A percentile compares a stretch with the other conserved stretches of the same genome.
These are phyloP conservation scores for Salix viminalis DNA, from an alignment of 345 rosid genomes.

Conservation along the genomic window DNA sequence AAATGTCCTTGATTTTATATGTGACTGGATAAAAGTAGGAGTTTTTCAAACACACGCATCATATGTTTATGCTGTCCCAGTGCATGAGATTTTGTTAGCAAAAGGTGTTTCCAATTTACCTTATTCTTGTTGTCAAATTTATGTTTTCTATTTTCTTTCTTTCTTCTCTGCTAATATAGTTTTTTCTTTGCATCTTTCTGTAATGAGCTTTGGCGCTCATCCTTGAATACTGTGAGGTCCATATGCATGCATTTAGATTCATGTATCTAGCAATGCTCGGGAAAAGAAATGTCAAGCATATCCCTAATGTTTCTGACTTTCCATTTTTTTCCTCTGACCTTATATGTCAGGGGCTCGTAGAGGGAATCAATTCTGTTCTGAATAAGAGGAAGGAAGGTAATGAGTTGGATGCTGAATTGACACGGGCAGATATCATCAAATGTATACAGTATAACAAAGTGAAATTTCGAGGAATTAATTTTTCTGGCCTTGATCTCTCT, in stretches of 20 bases:
- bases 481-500: conserved; percentile 88
- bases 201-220: not conserved
- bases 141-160: not conserved
- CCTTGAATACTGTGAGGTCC: not conserved
- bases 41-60: not conserved
- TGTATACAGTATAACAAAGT: conserved; percentile 76
- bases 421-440: conserved; percentile 78
- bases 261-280: not conserved
- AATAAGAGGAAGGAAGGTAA: conserved; percentile 52
- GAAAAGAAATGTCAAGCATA: not conserved
- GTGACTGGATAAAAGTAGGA: not conserved
- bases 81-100: not conserved
- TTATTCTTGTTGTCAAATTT: not conserved
- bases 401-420: conserved; percentile 59
- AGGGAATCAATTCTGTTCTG: conserved; percentile 39
- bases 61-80: not conserved
- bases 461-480: conserved; percentile 80
- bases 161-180: not conserved
- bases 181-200: not conserved
- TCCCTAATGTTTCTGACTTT: not conserved
- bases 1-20: not conserved
- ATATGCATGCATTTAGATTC: not conserved
- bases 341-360: conserved; percentile 60
- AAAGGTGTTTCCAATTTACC: not conserved
- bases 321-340: not conserved